These are phyloP conservation scores for Xylariaceae sp. DNA, from an alignment of 2,329 filamentous ascomycete genomes.

Conservation along the genomic window DNA sequence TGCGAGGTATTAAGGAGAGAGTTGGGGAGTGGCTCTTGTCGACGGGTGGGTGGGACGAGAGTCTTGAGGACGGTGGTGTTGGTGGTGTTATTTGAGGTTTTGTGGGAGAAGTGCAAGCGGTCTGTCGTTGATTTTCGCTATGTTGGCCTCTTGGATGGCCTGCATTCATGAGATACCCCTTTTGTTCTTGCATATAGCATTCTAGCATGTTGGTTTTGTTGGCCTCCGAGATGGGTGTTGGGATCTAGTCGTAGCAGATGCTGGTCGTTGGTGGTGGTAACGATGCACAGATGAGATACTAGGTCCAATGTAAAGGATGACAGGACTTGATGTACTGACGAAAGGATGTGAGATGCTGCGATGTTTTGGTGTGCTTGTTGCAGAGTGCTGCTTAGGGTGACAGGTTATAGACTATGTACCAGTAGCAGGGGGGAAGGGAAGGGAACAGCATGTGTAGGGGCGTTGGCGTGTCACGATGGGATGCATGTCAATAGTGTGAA, in stretches of 20 bases:
- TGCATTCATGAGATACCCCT: constrained; percentile 14
- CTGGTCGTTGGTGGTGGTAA: background rate
- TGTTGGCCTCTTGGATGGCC: background rate
- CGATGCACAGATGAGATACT: background rate
- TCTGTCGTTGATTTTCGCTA: constrained; percentile 2
- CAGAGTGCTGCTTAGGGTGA: too few species aligned
- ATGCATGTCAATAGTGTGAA: too few species aligned
- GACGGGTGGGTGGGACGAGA: constrained; percentile 86
- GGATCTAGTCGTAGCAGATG: background rate
- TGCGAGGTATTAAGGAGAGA: constrained; percentile 68
- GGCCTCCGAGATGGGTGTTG: background rate
- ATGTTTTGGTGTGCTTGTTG: background rate
- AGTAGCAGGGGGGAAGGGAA: too few species aligned
- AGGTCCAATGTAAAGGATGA: background rate
- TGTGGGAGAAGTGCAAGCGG: constrained; percentile 24
- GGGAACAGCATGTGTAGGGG: too few species aligned
- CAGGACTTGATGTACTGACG: background rate
- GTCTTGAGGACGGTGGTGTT: constrained; percentile 56
- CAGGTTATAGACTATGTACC: too few species aligned
- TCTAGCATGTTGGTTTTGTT: background rate
- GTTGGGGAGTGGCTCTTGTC: constrained; percentile 70
- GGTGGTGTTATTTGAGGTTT: constrained; percentile 35
- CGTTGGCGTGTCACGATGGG: too few species aligned
- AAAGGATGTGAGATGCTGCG: background rate
- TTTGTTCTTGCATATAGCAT: constrained; percentile 10